Evolutionary conservation across 1,139 yeast species (phyloP).

Genomic region (Debaryomyces psychrophilus): DNA sequence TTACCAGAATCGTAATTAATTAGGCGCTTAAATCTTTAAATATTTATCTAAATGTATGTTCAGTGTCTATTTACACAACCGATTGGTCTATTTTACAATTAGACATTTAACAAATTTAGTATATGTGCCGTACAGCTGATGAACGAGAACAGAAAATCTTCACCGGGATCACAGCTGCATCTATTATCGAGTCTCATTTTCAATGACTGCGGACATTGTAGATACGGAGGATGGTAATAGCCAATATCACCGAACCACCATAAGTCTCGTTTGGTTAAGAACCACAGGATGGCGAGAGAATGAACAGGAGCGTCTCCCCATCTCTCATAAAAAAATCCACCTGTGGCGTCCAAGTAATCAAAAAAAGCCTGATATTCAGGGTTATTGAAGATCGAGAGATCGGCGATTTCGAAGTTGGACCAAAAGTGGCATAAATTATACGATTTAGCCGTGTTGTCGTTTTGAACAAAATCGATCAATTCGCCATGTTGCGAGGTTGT

Average conservation of each 20-base stretch:
- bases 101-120: slow-evolving; percentile 1
- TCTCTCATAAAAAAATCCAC: slow-evolving; percentile 44
- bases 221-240: slow-evolving; percentile 38
- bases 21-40: not conserved
- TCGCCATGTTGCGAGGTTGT: slow-evolving; percentile 18
- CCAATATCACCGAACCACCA: slow-evolving; percentile 40
- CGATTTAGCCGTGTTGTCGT: slow-evolving; percentile 25
- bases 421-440: slow-evolving; percentile 45
- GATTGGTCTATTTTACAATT: not conserved
- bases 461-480: slow-evolving; percentile 23
- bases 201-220: slow-evolving; percentile 34
- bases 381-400: slow-evolving; percentile 28
- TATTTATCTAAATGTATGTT: not conserved
- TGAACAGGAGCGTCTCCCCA: slow-evolving; percentile 51
- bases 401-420: slow-evolving; percentile 44
- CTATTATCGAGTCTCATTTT: slow-evolving; percentile 19
- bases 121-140: slow-evolving; percentile 40
- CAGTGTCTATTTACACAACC: not conserved
- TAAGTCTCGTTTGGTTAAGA: slow-evolving; percentile 27
- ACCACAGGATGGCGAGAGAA: slow-evolving; percentile 31
- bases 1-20: too few relatives aligned
- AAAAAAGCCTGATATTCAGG: slow-evolving; percentile 29
- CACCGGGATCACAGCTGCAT: slow-evolving; percentile 38
- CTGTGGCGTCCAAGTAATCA: slow-evolving; percentile 30
- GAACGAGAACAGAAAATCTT: slow-evolving; percentile 30